phyloP scores from a whole-genome alignment of 306 rosid species.

The Malus orientalis region DNA sequence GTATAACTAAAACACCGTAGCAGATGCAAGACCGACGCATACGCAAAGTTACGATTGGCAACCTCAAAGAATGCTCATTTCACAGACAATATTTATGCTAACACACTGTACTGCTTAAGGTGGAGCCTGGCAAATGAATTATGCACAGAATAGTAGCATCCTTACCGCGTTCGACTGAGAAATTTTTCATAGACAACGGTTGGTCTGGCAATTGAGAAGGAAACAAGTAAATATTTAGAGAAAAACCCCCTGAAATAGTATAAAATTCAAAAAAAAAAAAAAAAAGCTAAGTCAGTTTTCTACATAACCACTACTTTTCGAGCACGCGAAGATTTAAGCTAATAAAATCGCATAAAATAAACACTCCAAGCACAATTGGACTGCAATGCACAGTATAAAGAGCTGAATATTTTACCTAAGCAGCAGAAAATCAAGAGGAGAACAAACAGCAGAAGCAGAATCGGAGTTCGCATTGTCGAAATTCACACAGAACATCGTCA shows the following conservation, averaged over 20 bases:
- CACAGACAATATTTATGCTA: not conserved
- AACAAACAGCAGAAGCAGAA: slow-evolving; percentile 21
- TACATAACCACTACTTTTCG: not conserved
- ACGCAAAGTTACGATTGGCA: not conserved
- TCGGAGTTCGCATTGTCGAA: slow-evolving; percentile 50
- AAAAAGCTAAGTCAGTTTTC: not conserved
- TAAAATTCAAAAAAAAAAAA: not conserved
- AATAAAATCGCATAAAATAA: not conserved
- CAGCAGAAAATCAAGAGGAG: slow-evolving; percentile 34
- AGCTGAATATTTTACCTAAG: slow-evolving; percentile 38
- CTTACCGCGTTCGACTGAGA: slow-evolving; percentile 36
- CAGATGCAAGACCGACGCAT: not conserved
- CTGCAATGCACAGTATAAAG: not conserved
- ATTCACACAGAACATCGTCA: slow-evolving; percentile 35
- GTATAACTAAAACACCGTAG: slow-evolving; percentile 6
- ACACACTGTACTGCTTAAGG: not conserved
- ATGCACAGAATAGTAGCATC: slow-evolving; percentile 12
- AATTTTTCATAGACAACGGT: slow-evolving; percentile 24
- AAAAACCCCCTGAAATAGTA: slow-evolving; percentile 34
- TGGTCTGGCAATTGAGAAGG: slow-evolving; percentile 32
- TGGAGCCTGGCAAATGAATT: not conserved
- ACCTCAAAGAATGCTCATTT: not conserved
- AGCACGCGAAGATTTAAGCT: not conserved
- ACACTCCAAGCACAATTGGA: not conserved
- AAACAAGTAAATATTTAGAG: slow-evolving; percentile 30